Conservation (phyloP, 23 red algal genomes). For the Chondrus crispus region DNA sequence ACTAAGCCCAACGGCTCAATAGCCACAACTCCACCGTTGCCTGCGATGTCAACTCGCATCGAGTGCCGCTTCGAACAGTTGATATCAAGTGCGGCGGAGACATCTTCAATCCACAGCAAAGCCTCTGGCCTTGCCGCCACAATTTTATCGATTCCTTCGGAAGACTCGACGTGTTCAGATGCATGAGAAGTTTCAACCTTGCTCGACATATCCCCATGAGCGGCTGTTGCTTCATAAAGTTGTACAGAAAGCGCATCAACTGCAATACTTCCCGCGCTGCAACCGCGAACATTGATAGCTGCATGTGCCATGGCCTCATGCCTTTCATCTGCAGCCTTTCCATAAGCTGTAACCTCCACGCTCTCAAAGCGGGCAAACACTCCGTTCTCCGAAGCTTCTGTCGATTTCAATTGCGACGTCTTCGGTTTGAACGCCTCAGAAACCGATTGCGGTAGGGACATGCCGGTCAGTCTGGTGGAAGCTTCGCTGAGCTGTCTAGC, state of each 20-base stretch:
- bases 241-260: conserved; percentile 41
- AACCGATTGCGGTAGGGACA: conserved; percentile 5
- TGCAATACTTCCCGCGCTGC: conserved; percentile 37
- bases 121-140: conserved; percentile 57
- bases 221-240: conserved; percentile 19
- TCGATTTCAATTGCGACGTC: neutral
- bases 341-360: conserved; percentile 34
- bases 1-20: conserved; percentile 58
- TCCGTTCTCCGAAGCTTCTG: conserved; percentile 24
- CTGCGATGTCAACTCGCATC: conserved; percentile 47
- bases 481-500: neutral
- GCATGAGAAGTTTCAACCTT: neutral
- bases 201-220: neutral
- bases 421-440: neutral
- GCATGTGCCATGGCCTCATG: conserved; percentile 39
- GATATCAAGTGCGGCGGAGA: conserved; percentile 55
- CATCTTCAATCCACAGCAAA: conserved; percentile 54
- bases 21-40: conserved; percentile 52
- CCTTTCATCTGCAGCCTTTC: conserved; percentile 49
- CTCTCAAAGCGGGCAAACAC: conserved; percentile 29
- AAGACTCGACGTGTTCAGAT: neutral
- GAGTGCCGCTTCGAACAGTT: conserved; percentile 56
- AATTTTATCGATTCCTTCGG: conserved; percentile 52
- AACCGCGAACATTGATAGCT: neutral
- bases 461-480: neutral